phyloP scores from a whole-genome alignment of 495 filamentous ascomycete genomes.

The Clavariopsis aquatica region DNA sequence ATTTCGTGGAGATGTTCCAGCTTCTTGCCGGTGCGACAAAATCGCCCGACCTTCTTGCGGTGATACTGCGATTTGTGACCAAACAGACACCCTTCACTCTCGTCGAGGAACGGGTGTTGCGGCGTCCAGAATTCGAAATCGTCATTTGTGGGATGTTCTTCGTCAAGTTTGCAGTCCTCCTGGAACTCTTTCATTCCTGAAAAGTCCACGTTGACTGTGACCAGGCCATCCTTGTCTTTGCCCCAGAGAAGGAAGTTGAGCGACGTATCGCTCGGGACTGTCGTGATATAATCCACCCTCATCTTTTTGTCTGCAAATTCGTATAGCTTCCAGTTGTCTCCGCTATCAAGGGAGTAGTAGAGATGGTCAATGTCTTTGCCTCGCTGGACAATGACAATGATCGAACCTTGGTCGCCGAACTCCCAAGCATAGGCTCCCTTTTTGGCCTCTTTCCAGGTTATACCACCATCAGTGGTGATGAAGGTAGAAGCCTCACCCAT shows the following conservation, averaged over 20 bases:
- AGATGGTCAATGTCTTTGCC: constrained; percentile 64
- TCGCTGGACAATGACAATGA: constrained; percentile 79
- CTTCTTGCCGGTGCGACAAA: constrained; percentile 76
- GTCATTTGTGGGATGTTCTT: constrained; percentile 55
- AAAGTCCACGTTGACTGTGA: constrained; percentile 85
- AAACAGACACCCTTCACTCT: constrained; percentile 78
- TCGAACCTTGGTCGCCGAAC: constrained; percentile 88
- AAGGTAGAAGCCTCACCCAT: constrained; percentile 76
- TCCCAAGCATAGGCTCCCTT: constrained; percentile 90
- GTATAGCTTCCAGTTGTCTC: constrained; percentile 71
- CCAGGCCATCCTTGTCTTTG: constrained; percentile 52
- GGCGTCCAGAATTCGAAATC: constrained; percentile 87
- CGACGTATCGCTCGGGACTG: constrained; percentile 83
- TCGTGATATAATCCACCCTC: constrained; percentile 73
- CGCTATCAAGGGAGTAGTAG: constrained; percentile 78
- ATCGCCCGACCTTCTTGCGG: constrained; percentile 71
- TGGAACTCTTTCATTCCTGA: constrained; percentile 63
- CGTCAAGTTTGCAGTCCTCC: constrained; percentile 67
- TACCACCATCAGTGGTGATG: constrained; percentile 83
- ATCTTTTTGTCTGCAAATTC: constrained; percentile 71
- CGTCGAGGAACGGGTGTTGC: constrained; percentile 66
- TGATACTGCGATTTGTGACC: constrained; percentile 88
- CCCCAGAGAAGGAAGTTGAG: constrained; percentile 91
- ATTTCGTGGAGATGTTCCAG: constrained; percentile 69
- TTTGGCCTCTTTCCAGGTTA: constrained; percentile 80